A percentile compares a stretch with the other conserved stretches of the same genome.
Evolutionary conservation across 1,139 yeast genomes (phyloP).

Genomic region (Geotrichum carabidarum): DNA sequence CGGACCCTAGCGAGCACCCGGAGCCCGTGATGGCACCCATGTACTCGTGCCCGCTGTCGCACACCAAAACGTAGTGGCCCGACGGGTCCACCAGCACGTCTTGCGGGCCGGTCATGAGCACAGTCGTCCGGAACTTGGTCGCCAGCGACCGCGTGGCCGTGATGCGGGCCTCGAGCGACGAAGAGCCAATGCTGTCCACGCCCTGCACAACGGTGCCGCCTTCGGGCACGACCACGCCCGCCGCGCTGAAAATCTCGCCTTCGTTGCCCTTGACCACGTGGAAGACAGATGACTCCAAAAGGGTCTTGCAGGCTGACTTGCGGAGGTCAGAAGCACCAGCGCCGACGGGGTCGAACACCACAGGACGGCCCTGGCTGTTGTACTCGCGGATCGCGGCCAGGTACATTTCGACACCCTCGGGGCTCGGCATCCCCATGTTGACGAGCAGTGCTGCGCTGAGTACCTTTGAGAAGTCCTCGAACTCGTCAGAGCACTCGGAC

Average conservation of each 20-base stretch:
- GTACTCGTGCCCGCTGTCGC: constrained; percentile 58
- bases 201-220: constrained; percentile 33
- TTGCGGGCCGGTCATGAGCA: constrained; percentile 61
- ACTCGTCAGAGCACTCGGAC: constrained; percentile 76
- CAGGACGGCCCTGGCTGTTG: constrained; percentile 53
- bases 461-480: constrained; percentile 54
- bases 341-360: constrained; percentile 88
- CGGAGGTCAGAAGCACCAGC: constrained; percentile 75
- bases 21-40: constrained; percentile 83
- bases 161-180: constrained; percentile 31
- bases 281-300: constrained; percentile 56
- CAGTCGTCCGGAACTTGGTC: constrained; percentile 51
- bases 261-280: constrained; percentile 80
- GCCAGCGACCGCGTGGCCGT: constrained; percentile 50
- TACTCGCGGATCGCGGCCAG: constrained; percentile 54
- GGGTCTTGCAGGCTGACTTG: constrained; percentile 42
- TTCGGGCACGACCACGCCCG: constrained; percentile 36
- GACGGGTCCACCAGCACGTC: constrained; percentile 50
- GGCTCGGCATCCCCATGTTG: constrained; percentile 71
- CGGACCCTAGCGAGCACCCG: constrained; percentile 81
- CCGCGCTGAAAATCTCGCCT: constrained; percentile 64
- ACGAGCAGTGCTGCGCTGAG: constrained; percentile 54
- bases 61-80: constrained; percentile 30
- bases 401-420: constrained; percentile 44
- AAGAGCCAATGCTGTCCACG: constrained; percentile 37